Evolutionary conservation across 2,329 filamentous ascomycete genomes (phyloP).

Genomic region (Amauroascus niger): DNA sequence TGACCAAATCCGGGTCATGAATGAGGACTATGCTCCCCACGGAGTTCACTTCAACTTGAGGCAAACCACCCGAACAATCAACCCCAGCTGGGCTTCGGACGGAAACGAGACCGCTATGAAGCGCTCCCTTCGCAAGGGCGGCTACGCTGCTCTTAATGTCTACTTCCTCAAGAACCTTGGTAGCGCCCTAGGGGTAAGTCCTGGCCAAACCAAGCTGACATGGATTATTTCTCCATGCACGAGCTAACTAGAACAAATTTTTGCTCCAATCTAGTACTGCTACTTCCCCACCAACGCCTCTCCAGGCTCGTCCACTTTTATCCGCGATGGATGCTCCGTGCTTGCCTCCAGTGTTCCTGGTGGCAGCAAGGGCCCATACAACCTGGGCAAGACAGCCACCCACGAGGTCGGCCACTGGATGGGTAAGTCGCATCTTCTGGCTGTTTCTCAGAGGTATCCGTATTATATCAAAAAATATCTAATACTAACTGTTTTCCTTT

Average conservation of each 20-base stretch:
- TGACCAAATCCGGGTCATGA: constrained; percentile 17
- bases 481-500: not conserved
- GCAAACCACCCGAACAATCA: constrained; percentile 13
- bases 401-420: constrained; percentile 30
- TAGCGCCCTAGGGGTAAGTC: constrained; percentile 5
- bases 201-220: not conserved
- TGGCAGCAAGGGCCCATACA: constrained; percentile 16
- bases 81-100: constrained; percentile 16
- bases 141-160: constrained; percentile 23
- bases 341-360: constrained; percentile 21
- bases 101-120: constrained; percentile 15
- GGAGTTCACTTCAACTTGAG: constrained; percentile 15
- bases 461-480: too few species aligned
- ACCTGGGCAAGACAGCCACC: constrained; percentile 23
- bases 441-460: not conserved
- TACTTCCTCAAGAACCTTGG: constrained; percentile 19
- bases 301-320: constrained; percentile 16
- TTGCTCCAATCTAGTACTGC: constrained; percentile 10
- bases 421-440: constrained; percentile 16
- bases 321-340: constrained; percentile 21
- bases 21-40: constrained; percentile 14
- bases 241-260: not conserved
- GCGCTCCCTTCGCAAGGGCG: constrained; percentile 20
- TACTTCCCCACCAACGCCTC: constrained; percentile 17
- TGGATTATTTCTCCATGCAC: not conserved